Conservation (phyloP, 768 basidiomycete genomes). For the Piloderma croceum region DNA sequence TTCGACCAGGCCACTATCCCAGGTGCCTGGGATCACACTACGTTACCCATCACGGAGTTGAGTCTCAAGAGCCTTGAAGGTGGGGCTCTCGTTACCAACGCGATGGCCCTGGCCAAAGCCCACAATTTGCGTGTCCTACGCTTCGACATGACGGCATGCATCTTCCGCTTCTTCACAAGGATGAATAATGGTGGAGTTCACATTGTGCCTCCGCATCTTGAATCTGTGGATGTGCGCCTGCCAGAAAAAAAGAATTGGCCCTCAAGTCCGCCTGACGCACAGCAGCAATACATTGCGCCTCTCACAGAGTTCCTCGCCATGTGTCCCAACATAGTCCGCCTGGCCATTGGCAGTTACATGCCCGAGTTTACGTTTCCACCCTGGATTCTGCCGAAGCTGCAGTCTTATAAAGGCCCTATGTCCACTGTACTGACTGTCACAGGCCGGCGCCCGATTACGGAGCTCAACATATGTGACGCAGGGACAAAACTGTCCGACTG, state of each 20-base stretch:
- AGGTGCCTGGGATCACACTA: conserved; percentile 18
- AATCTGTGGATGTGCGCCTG: too few relatives aligned
- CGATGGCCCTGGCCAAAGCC: conserved; percentile 30
- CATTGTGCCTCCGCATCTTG: too few relatives aligned
- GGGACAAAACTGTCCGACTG: too few relatives aligned
- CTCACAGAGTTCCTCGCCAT: conserved; percentile 15
- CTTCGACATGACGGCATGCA: conserved; percentile 38
- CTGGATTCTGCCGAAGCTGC: conserved; percentile 14
- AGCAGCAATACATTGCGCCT: too few relatives aligned
- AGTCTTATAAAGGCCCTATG: conserved; percentile 13
- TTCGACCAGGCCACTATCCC: conserved; percentile 18
- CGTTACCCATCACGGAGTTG: conserved; percentile 39
- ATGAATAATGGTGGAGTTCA: too few relatives aligned
- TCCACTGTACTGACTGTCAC: conserved; percentile 11
- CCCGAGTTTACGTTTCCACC: conserved; percentile 10
- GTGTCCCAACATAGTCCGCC: conserved; percentile 10
- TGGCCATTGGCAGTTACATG: conserved; percentile 14
- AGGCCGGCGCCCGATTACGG: conserved; percentile 12
- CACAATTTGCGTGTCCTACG: conserved; percentile 33
- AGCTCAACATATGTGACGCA: too few relatives aligned
- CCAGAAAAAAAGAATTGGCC: too few relatives aligned
- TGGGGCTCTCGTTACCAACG: conserved; percentile 14
- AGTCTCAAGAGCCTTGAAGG: conserved; percentile 33
- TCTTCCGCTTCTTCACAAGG: too few relatives aligned
- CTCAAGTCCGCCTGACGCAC: too few relatives aligned